Conservation (phyloP, 2,329 filamentous ascomycete genomes). For the Xylariaceae sp. region DNA sequence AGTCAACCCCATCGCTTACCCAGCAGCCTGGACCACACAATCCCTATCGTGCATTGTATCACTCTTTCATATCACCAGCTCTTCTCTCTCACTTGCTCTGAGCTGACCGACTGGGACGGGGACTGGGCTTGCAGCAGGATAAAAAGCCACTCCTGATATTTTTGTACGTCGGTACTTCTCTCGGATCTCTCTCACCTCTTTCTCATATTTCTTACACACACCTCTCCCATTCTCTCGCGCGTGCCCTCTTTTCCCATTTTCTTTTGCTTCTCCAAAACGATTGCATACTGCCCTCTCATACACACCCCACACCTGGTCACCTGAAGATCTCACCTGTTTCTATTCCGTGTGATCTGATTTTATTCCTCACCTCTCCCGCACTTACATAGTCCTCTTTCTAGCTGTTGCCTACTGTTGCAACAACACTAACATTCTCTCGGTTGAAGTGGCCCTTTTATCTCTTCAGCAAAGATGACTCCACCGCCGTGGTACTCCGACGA, state of each 20-base stretch:
- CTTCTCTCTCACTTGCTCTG: too few species aligned
- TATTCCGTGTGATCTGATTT: neutral
- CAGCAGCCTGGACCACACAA: neutral
- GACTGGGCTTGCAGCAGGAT: too few species aligned
- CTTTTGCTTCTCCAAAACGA: slow-evolving; percentile 11
- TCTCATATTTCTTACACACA: neutral
- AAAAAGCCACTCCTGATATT: too few species aligned
- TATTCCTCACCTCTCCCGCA: neutral
- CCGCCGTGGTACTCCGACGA: slow-evolving; percentile 42
- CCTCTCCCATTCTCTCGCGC: neutral
- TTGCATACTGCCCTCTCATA: neutral
- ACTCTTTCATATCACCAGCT: too few species aligned
- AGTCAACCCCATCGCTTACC: neutral
- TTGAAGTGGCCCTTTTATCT: neutral
- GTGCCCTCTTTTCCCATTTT: neutral
- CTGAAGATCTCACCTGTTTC: neutral
- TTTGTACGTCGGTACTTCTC: neutral
- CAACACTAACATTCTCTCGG: neutral
- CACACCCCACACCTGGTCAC: neutral
- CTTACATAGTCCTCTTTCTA: neutral
- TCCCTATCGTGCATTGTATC: neutral
- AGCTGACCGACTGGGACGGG: too few species aligned
- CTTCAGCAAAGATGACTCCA: slow-evolving; percentile 26
- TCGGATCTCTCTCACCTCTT: neutral
- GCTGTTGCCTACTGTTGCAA: neutral